These are phyloP conservation scores for Seiridium unicorne DNA, from an alignment of 2,329 filamentous ascomycete species.

Conservation along the genomic window DNA sequence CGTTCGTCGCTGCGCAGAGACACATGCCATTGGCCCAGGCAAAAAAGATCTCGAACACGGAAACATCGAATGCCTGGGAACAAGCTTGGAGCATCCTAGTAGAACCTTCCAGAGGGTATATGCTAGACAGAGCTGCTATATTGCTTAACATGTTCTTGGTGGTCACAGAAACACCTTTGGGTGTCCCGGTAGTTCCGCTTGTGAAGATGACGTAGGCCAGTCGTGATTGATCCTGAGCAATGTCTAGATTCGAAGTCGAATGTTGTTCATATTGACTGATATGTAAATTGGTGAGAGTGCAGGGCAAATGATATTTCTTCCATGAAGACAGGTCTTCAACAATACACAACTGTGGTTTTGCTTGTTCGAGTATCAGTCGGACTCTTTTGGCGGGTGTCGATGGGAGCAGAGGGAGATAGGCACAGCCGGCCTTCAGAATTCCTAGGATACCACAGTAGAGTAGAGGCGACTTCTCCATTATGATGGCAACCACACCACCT, in stretches of 20 bases:
- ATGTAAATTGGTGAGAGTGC: slow-evolving; percentile 33
- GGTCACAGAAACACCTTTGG: slow-evolving; percentile 78
- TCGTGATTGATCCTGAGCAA: slow-evolving; percentile 41
- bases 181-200: slow-evolving; percentile 76
- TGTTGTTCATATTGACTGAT: slow-evolving; percentile 23
- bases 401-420: slow-evolving; percentile 77
- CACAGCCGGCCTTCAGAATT: slow-evolving; percentile 71
- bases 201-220: slow-evolving; percentile 80
- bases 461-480: slow-evolving; percentile 73
- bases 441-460: slow-evolving; percentile 76
- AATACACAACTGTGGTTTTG: slow-evolving; percentile 47
- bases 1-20: slow-evolving; percentile 72
- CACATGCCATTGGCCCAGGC: slow-evolving; percentile 77
- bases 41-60: slow-evolving; percentile 89
- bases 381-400: slow-evolving; percentile 65
- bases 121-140: slow-evolving; percentile 59
- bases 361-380: slow-evolving; percentile 59
- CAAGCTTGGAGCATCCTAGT: slow-evolving; percentile 77
- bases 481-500: slow-evolving; percentile 66
- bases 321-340: slow-evolving; percentile 30
- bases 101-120: slow-evolving; percentile 58
- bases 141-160: slow-evolving; percentile 76
- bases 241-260: slow-evolving; percentile 33
- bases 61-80: slow-evolving; percentile 83
- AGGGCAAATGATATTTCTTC: slow-evolving; percentile 12